Conservation (phyloP, 228 moss, liverwort and hornwort genomes). For the Sphagnum magellanicum region DNA sequence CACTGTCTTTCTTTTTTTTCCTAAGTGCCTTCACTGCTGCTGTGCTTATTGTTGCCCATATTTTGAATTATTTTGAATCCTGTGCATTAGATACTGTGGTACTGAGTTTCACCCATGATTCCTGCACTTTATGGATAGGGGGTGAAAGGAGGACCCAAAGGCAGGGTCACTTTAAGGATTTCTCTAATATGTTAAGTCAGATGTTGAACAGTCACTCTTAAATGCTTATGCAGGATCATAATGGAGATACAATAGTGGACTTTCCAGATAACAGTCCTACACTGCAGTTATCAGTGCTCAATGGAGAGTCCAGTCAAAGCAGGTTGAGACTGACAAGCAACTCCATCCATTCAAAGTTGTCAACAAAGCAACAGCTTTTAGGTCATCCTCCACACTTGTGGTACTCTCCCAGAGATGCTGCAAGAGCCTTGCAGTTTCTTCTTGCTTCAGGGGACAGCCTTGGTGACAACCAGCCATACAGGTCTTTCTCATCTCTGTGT, state of each 20-base stretch:
- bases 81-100: too few relatives aligned
- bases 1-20: too few relatives aligned
- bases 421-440: constrained; percentile 70
- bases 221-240: constrained; percentile 54
- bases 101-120: too few relatives aligned
- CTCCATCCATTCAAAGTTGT: constrained; percentile 9
- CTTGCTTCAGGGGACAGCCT: constrained; percentile 74
- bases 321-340: constrained; percentile 10
- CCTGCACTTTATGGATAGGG: too few relatives aligned
- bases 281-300: constrained; percentile 5
- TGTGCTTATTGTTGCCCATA: too few relatives aligned
- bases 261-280: constrained; percentile 64
- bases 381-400: constrained; percentile 71
- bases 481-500: constrained; percentile 19
- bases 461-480: constrained; percentile 54
- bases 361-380: constrained; percentile 17
- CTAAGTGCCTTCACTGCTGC: too few relatives aligned
- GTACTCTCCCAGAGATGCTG: constrained; percentile 72
- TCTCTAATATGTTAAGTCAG: too few relatives aligned
- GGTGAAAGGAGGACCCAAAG: too few relatives aligned
- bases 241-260: constrained; percentile 87
- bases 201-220: too few relatives aligned
- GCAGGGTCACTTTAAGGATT: too few relatives aligned
- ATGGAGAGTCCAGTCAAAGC: constrained; percentile 14
- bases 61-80: too few relatives aligned